Evolutionary conservation across 2,329 filamentous ascomycete genomes (phyloP).

Genomic region (Hysterium pulicare): DNA sequence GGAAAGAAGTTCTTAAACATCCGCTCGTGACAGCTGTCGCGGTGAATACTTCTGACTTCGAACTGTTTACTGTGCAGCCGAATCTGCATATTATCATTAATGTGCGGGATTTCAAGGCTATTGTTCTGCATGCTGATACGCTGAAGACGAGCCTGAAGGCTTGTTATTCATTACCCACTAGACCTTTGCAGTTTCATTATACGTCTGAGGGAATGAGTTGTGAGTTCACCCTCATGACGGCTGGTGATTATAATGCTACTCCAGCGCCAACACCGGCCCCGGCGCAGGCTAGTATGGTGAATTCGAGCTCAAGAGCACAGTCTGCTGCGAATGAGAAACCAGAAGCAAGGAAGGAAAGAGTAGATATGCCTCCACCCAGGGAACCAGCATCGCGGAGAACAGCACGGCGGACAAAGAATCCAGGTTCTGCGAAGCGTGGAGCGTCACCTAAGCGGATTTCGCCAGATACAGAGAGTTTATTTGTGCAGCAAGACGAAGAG

Average conservation of each 20-base stretch:
- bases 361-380: constrained; percentile 43
- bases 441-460: constrained; percentile 33
- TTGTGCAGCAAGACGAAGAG: constrained; percentile 63
- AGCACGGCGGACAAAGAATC: constrained; percentile 23
- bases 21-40: constrained; percentile 77
- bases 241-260: constrained; percentile 57
- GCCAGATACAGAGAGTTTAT: constrained; percentile 64
- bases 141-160: constrained; percentile 65
- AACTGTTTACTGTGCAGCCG: constrained; percentile 69
- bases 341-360: constrained; percentile 19
- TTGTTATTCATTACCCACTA: constrained; percentile 66
- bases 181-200: constrained; percentile 71
- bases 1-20: constrained; percentile 72
- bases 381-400: constrained; percentile 29
- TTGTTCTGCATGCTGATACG: constrained; percentile 71
- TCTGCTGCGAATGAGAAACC: constrained; percentile 18
- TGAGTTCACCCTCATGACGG: constrained; percentile 80
- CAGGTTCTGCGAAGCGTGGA: constrained; percentile 25
- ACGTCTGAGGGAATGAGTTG: constrained; percentile 64
- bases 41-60: constrained; percentile 72
- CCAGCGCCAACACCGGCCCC: constrained; percentile 37
- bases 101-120: constrained; percentile 78
- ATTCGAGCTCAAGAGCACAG: constrained; percentile 29
- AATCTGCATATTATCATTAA: constrained; percentile 76
- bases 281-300: constrained; percentile 35